Percentiles rank a stretch among this genome's conserved stretches.
These are phyloP conservation scores for Torrubiella hemipterigena DNA, from an alignment of 2,329 filamentous ascomycete species.

Conservation along the genomic window DNA sequence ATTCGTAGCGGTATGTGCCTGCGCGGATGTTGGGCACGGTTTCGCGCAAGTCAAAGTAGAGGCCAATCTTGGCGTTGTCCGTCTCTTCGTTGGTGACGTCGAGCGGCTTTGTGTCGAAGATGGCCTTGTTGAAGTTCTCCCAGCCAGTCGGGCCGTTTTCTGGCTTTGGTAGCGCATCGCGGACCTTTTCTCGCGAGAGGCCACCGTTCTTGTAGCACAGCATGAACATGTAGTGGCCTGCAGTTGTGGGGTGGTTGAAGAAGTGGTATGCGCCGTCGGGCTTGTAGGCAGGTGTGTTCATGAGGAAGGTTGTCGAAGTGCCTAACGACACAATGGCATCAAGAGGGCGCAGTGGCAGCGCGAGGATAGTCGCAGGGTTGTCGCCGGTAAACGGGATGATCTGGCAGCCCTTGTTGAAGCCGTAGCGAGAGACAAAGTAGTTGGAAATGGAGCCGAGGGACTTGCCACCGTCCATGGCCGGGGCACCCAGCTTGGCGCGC, in stretches of 20 bases:
- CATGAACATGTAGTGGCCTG: slow-evolving; percentile 98
- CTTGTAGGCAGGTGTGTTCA: slow-evolving; percentile 87
- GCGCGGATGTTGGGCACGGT: slow-evolving; percentile 85
- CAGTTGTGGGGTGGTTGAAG: slow-evolving; percentile 91
- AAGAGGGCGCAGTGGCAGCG: slow-evolving; percentile 71
- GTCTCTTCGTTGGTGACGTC: slow-evolving; percentile 37
- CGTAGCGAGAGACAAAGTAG: slow-evolving; percentile 72
- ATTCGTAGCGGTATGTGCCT: slow-evolving; percentile 76
- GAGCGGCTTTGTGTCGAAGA: slow-evolving; percentile 57
- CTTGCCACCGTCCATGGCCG: slow-evolving; percentile 68
- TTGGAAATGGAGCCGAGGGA: slow-evolving; percentile 62
- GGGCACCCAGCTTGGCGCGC: slow-evolving; percentile 66
- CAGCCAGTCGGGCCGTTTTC: slow-evolving; percentile 44
- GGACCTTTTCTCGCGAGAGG: slow-evolving; percentile 78
- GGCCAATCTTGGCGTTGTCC: slow-evolving; percentile 66
- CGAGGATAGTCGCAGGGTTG: slow-evolving; percentile 90
- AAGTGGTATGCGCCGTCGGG: slow-evolving; percentile 90
- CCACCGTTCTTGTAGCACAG: slow-evolving; percentile 98
- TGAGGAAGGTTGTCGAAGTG: slow-evolving; percentile 93
- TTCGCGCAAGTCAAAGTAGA: slow-evolving; percentile 93
- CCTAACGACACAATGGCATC: slow-evolving; percentile 93
- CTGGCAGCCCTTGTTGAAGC: slow-evolving; percentile 62
- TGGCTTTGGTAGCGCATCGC: slow-evolving; percentile 60
- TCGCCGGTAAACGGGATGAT: slow-evolving; percentile 87
- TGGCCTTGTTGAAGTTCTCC: slow-evolving; percentile 67